Evolutionary conservation across 768 basidiomycete genomes (phyloP).

Genomic region (Pisolithus sp.): DNA sequence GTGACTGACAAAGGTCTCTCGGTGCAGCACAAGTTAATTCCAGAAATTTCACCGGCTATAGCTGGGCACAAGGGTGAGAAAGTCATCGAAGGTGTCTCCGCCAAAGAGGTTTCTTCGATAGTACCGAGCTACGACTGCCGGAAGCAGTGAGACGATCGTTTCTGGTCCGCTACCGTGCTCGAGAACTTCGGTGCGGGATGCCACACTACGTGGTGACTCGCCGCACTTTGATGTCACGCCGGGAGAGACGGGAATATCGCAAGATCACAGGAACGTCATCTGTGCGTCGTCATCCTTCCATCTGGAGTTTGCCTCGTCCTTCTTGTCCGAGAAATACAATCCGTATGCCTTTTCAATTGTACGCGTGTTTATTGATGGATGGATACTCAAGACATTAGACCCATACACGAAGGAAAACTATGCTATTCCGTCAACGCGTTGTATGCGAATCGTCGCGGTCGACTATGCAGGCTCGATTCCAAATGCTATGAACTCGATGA

Average conservation of each 20-base stretch:
- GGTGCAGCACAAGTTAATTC: slow-evolving; percentile 67
- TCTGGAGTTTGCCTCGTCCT: slow-evolving; percentile 51
- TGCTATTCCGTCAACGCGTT: slow-evolving; percentile 87
- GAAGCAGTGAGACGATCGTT: slow-evolving; percentile 82
- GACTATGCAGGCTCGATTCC: slow-evolving; percentile 87
- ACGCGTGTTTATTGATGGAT: slow-evolving; percentile 82
- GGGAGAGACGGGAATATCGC: slow-evolving; percentile 30
- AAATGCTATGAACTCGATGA: slow-evolving; percentile 75
- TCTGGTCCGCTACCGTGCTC: slow-evolving; percentile 61
- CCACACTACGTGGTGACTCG: slow-evolving; percentile 65
- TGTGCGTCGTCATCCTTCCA: slow-evolving; percentile 80
- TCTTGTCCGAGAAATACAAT: slow-evolving; percentile 68
- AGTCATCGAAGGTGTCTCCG: slow-evolving; percentile 89
- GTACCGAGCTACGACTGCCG: slow-evolving; percentile 66
- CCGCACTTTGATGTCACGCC: slow-evolving; percentile 37
- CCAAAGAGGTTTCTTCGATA: slow-evolving; percentile 80
- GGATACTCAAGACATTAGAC: slow-evolving; percentile 94
- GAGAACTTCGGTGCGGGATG: slow-evolving; percentile 75
- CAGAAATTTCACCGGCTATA: slow-evolving; percentile 71
- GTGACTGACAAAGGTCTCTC: slow-evolving; percentile 72
- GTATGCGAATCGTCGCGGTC: slow-evolving; percentile 76
- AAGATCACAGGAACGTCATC: slow-evolving; percentile 54
- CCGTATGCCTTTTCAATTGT: slow-evolving; percentile 68
- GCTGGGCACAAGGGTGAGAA: slow-evolving; percentile 85
- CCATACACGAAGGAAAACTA: slow-evolving; percentile 93